Percentiles rank a stretch among this genome's conserved stretches.
These are phyloP conservation scores for Petunia secreta DNA, from an alignment of 257 asterid species.

Conservation along the genomic window DNA sequence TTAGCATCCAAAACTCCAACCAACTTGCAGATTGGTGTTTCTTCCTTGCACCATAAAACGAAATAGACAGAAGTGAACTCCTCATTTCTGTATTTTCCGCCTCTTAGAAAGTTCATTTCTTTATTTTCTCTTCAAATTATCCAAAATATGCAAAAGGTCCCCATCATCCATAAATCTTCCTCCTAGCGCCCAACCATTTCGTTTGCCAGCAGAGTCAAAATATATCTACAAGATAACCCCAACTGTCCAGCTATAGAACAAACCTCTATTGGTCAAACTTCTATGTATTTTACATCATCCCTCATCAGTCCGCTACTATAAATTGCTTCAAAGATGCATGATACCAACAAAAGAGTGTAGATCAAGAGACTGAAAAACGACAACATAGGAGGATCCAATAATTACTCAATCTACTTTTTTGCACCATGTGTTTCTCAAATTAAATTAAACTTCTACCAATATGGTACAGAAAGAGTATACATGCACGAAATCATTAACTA, in stretches of 20 bases:
- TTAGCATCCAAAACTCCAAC: constrained; percentile 16
- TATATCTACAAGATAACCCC: background rate
- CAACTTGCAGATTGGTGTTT: background rate
- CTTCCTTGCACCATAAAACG: background rate
- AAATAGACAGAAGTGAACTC: constrained; percentile 20
- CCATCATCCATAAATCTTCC: background rate
- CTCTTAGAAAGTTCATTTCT: background rate
- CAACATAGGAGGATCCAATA: background rate
- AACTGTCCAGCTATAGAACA: background rate
- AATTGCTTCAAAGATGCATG: background rate
- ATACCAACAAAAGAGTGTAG: constrained; percentile 10
- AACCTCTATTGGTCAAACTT: background rate
- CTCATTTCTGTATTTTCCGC: background rate
- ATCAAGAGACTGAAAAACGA: background rate
- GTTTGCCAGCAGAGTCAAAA: constrained; percentile 15
- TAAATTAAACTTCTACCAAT: background rate
- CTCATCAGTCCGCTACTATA: constrained; percentile 1
- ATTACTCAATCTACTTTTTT: background rate
- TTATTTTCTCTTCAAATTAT: background rate
- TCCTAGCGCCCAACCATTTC: background rate
- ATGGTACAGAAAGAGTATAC: background rate
- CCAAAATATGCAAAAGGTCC: background rate
- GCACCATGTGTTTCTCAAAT: background rate
- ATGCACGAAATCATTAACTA: background rate
- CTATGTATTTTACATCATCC: constrained; percentile 2